A percentile compares a stretch with the other conserved stretches of the same genome.
phyloP scores from a whole-genome alignment of 2,329 filamentous ascomycete species.

The Furcasterigmium sp. region DNA sequence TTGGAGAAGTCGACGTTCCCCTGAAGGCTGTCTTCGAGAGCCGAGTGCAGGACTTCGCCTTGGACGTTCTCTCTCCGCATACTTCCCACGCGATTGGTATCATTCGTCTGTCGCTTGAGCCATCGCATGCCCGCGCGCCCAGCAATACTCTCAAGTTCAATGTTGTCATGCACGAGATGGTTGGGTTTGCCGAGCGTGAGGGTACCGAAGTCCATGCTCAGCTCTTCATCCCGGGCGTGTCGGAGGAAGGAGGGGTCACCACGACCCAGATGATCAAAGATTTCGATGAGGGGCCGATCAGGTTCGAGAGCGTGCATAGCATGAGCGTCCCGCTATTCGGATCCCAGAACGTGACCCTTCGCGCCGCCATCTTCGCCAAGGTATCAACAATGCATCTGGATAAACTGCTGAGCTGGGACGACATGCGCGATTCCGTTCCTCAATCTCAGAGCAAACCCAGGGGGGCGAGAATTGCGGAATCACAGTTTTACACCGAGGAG shows the following conservation, averaged over 20 bases:
- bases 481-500: conserved; percentile 89
- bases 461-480: conserved; percentile 67
- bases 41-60: conserved; percentile 85
- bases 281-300: conserved; percentile 87
- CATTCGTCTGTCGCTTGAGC: conserved; percentile 84
- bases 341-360: conserved; percentile 67
- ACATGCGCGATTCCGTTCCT: conserved; percentile 78
- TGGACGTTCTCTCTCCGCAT: conserved; percentile 89
- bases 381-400: conserved; percentile 93
- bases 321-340: conserved; percentile 87
- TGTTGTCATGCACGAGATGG: conserved; percentile 93
- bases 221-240: conserved; percentile 88
- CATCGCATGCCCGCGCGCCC: conserved; percentile 86
- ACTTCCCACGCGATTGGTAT: conserved; percentile 89
- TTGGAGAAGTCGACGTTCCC: conserved; percentile 91
- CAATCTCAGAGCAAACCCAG: conserved; percentile 54
- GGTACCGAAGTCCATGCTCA: conserved; percentile 94
- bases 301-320: conserved; percentile 96
- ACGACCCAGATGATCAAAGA: conserved; percentile 92
- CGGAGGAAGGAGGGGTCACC: conserved; percentile 84
- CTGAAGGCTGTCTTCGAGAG: conserved; percentile 91
- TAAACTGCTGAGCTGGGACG: conserved; percentile 96
- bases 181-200: conserved; percentile 92
- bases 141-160: conserved; percentile 96
- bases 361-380: conserved; percentile 86